A percentile compares a stretch with the other conserved stretches of the same genome.
Evolutionary conservation across 352 stramenopile genomes (phyloP).

Genomic region (Halophytophthora polymorphica): DNA sequence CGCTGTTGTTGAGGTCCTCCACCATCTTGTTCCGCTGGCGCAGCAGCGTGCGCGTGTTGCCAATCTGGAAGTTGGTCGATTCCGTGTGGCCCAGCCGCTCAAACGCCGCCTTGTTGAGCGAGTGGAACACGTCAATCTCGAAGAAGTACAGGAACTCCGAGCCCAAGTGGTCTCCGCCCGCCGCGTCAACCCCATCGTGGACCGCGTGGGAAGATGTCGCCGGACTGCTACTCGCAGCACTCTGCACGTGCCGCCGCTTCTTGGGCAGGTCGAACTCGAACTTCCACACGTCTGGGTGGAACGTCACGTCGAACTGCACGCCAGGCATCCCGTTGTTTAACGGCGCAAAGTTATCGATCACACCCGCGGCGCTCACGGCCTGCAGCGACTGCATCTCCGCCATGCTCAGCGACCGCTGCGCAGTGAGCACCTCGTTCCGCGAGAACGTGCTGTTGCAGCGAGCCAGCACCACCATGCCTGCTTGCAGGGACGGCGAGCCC

Average conservation of each 20-base stretch:
- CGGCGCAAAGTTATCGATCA: constrained; percentile 55
- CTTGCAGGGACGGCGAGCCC: constrained; percentile 22
- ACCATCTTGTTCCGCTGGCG: constrained; percentile 81
- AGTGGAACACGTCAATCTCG: constrained; percentile 83
- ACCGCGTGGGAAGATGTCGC: constrained; percentile 13
- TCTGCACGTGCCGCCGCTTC: constrained; percentile 74
- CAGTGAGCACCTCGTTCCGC: constrained; percentile 48
- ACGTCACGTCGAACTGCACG: constrained; percentile 78
- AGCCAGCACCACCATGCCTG: constrained; percentile 56
- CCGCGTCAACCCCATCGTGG: constrained; percentile 10
- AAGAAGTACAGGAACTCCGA: constrained; percentile 86
- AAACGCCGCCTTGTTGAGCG: constrained; percentile 51
- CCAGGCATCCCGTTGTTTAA: constrained; percentile 26
- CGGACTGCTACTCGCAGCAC: constrained; percentile 9
- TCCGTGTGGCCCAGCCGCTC: constrained; percentile 61
- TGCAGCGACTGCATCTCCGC: constrained; percentile 73
- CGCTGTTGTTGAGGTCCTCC: constrained; percentile 29
- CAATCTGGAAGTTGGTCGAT: constrained; percentile 85
- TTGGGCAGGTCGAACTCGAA: constrained; percentile 88
- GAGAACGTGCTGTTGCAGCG: constrained; percentile 86
- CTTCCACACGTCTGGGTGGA: constrained; percentile 88
- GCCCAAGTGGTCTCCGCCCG: constrained; percentile 35
- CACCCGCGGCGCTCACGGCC: constrained; percentile 57
- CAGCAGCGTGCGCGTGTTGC: constrained; percentile 80
- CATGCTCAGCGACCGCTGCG: constrained; percentile 43